Evolutionary conservation across 495 filamentous ascomycete genomes (phyloP).

Genomic region (Immersiella caudata): DNA sequence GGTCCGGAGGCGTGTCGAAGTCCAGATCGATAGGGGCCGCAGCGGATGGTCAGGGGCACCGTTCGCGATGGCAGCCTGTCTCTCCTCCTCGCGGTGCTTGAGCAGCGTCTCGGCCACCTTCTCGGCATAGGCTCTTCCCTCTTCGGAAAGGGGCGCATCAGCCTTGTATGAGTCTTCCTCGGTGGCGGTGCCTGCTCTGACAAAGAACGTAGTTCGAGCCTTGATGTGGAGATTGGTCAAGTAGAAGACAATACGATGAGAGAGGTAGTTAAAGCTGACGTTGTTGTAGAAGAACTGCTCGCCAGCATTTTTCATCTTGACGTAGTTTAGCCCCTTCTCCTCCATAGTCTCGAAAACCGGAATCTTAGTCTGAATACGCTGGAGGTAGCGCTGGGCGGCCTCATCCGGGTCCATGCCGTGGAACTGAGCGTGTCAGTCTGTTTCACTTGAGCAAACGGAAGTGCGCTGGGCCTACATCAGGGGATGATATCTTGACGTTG

Average conservation of each 20-base stretch:
- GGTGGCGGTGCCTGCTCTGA: conserved; percentile 66
- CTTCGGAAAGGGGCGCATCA: conserved; percentile 78
- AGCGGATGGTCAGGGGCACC: conserved; percentile 69
- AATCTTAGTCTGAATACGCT: conserved; percentile 86
- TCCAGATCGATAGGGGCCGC: conserved; percentile 90
- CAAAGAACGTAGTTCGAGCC: conserved; percentile 90
- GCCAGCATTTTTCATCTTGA: conserved; percentile 99
- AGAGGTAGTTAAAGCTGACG: conserved; percentile 91
- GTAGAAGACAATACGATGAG: conserved; percentile 96
- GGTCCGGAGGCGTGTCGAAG: conserved; percentile 85
- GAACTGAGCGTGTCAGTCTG: conserved; percentile 60
- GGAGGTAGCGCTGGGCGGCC: conserved; percentile 87
- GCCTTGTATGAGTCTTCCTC: conserved; percentile 88
- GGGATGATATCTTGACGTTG: conserved; percentile 97
- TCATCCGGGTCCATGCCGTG: conserved; percentile 87
- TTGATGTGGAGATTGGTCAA: conserved; percentile 97
- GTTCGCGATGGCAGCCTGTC: conserved; percentile 64
- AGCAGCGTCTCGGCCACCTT: conserved; percentile 85
- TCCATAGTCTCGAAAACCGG: conserved; percentile 97
- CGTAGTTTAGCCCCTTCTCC: conserved; percentile 89
- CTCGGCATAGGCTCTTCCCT: conserved; percentile 82
- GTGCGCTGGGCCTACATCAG: conserved; percentile 64
- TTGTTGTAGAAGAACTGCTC: conserved; percentile 91
- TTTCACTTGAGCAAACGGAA: neutral
- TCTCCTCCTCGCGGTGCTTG: conserved; percentile 79